These are phyloP conservation scores for Leccinum broughii DNA, from an alignment of 768 basidiomycete species.

Conservation along the genomic window DNA sequence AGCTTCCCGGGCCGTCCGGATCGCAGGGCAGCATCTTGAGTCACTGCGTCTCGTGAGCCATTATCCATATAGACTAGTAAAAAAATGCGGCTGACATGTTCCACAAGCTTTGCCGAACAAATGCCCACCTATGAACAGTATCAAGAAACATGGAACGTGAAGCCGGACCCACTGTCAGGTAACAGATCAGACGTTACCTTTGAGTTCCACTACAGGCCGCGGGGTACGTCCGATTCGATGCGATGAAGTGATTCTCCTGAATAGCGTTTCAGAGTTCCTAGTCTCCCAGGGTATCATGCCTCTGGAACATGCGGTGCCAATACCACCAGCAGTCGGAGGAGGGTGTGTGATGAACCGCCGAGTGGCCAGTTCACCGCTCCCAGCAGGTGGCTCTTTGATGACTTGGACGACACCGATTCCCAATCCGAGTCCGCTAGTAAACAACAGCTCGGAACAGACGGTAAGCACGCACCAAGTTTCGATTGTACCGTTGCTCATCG, in stretches of 20 bases:
- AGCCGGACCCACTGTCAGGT: slow-evolving; percentile 36
- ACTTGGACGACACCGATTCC: slow-evolving; percentile 3
- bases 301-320: slow-evolving; percentile 21
- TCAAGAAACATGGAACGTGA: slow-evolving; percentile 54
- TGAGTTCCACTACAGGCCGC: slow-evolving; percentile 62
- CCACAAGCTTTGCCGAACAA: slow-evolving; percentile 53
- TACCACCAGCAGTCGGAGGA: slow-evolving; percentile 9
- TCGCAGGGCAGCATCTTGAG: slow-evolving; percentile 42
- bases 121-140: slow-evolving; percentile 39
- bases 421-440: slow-evolving; percentile 5
- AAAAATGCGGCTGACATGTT: slow-evolving; percentile 6
- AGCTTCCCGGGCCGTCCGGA: slow-evolving; percentile 37
- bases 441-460: slow-evolving; percentile 2
- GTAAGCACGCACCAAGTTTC: slow-evolving; percentile 3
- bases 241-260: not conserved
- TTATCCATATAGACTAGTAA: not conserved
- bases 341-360: slow-evolving; percentile 35
- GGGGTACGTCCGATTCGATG: slow-evolving; percentile 37
- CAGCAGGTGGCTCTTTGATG: not conserved
- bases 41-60: slow-evolving; percentile 47
- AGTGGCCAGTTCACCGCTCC: slow-evolving; percentile 24
- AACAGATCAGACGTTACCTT: slow-evolving; percentile 60
- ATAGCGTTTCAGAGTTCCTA: slow-evolving; percentile 43
- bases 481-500: not conserved
- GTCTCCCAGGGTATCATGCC: slow-evolving; percentile 52